These are phyloP conservation scores for Podospora pseudoanserina DNA, from an alignment of 495 filamentous ascomycete genomes.

Conservation along the genomic window DNA sequence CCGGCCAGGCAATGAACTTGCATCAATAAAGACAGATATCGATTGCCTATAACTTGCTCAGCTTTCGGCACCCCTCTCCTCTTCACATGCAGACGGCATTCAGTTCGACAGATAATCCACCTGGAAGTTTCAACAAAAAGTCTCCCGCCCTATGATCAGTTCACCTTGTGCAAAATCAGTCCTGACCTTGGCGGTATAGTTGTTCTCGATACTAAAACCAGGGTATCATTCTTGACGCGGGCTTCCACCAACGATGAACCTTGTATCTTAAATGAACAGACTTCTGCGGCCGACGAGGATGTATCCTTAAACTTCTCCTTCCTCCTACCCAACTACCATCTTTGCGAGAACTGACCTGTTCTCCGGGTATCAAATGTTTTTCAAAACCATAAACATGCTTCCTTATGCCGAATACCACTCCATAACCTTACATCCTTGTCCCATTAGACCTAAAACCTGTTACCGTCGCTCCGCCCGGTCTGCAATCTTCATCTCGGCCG, in stretches of 20 bases:
- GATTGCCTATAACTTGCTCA: background rate
- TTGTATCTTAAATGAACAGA: background rate
- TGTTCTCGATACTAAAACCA: background rate
- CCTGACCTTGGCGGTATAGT: background rate
- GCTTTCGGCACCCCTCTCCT: background rate
- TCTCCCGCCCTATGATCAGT: background rate
- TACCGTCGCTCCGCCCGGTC: conserved; percentile 25
- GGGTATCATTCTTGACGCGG: background rate
- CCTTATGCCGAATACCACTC: background rate
- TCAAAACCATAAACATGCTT: background rate
- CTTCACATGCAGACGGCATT: background rate
- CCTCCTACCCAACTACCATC: background rate
- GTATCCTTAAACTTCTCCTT: background rate
- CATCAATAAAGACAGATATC: background rate
- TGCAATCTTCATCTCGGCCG: conserved; percentile 54
- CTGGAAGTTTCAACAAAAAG: background rate
- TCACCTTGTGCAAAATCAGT: background rate
- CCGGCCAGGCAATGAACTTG: background rate
- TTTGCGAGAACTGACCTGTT: background rate
- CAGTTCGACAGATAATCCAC: background rate
- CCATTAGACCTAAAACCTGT: background rate
- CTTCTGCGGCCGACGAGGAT: background rate
- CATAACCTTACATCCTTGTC: background rate
- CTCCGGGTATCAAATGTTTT: background rate
- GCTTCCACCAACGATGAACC: background rate